A percentile compares a stretch with the other conserved stretches of the same genome.
Conservation (phyloP, 805 yeast species). For the Saccharomycopsis capsularis region DNA sequence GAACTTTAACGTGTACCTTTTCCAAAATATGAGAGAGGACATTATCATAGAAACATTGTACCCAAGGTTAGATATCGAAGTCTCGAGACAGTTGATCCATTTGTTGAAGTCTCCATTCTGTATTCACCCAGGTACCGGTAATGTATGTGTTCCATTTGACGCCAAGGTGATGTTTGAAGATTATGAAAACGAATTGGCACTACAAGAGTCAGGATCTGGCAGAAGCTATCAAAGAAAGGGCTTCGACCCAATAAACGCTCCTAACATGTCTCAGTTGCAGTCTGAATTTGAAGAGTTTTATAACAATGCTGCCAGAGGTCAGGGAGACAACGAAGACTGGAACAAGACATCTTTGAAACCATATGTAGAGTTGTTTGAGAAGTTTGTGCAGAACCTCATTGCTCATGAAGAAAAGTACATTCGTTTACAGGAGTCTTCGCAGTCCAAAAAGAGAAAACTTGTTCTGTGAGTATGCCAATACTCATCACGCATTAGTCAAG, state of each 20-base stretch:
- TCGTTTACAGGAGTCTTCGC: too few species aligned
- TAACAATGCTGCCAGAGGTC: constrained; percentile 18
- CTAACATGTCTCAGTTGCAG: constrained; percentile 60
- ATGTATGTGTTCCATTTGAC: constrained; percentile 86
- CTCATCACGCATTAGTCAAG: too few species aligned
- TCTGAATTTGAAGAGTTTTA: constrained; percentile 49
- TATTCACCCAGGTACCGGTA: constrained; percentile 93
- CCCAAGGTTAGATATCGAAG: constrained; percentile 91
- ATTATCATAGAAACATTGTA: constrained; percentile 72
- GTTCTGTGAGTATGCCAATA: too few species aligned
- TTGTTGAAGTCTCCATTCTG: constrained; percentile 94
- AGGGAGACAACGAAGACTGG: constrained; percentile 33
- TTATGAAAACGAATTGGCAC: constrained; percentile 10
- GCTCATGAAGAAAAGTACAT: constrained; percentile 40
- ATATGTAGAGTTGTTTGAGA: constrained; percentile 58
- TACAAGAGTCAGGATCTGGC: constrained; percentile 11
- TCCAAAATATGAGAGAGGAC: constrained; percentile 72
- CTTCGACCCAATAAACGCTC: constrained; percentile 76
- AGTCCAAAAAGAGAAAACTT: constrained; percentile 29
- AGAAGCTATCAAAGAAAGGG: constrained; percentile 30
- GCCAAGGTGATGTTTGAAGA: constrained; percentile 28
- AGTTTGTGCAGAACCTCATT: constrained; percentile 50
- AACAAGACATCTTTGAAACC: constrained; percentile 67
- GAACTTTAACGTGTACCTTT: constrained; percentile 38
- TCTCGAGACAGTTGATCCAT: constrained; percentile 83